Base-by-base conservation (phyloP, 2,329 filamentous ascomycete genomes). In the Amylocarpus encephaloides region DNA sequence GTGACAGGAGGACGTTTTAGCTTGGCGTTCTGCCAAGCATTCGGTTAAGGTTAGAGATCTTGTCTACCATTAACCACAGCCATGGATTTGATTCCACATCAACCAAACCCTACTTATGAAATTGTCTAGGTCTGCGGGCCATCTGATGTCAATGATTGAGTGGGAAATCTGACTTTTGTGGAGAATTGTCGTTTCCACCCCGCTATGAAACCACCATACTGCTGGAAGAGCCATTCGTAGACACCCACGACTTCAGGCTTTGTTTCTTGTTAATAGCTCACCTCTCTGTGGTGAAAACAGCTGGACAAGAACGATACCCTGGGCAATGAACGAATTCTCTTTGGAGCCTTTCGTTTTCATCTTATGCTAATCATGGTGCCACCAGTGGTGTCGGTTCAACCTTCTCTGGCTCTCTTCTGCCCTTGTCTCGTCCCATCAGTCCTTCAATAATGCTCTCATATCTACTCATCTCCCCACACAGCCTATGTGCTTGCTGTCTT, bases 391-490 rank as follows among this genome's bases (percentile, higher is more conserved):
- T 51, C 52, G 52, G 50, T 52, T 45, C 46, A 26, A 48, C 46
- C 45, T 57, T 42, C 41, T 49, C 30, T 26, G 7, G 22, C 22
- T 26, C 22, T 26, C 35, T 38, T 38, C n/a, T 46, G 16, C 34
- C 22, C n/a, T 16, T 29, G 39, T 22, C 19, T 46, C 22, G 54
- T 55, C 49, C 55, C 56, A 53, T 42, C 13, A 29, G 6, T 46
- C n/a, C 38, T 33, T 52, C 50, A 56, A 54, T 44, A 59, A 50
- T 52, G 50, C 55, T 52, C 56, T 60, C 58, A 59, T 60, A 56
- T 54, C 51, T 56, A 49, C 53, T 58, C 58, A 52, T 29, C 41
- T 48, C 48, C 44, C 46, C 51, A 53, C 40, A 53, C 48, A 46
- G 30, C 50, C 40, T 30, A 29, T 44, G 18, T 32, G 26, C 48